Conservation (phyloP, 306 rosid species). For the Quercus rubra region DNA sequence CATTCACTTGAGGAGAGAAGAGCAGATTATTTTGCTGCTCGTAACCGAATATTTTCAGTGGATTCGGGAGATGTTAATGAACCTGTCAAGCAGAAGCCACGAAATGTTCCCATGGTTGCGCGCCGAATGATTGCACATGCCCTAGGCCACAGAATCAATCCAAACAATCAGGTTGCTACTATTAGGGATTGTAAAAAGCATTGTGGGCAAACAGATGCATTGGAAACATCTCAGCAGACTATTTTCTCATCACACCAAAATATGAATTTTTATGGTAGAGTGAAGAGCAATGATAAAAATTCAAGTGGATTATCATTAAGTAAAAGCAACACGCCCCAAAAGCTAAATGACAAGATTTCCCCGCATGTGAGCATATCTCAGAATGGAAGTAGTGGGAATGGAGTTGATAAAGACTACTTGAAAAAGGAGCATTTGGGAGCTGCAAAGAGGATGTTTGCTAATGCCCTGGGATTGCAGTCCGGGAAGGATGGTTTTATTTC, state of each 20-base stretch:
- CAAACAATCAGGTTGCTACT: constrained; percentile 35
- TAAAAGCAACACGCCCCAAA: constrained; percentile 36
- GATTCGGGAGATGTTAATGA: constrained; percentile 50
- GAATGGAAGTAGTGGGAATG: constrained; percentile 42
- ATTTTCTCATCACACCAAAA: constrained; percentile 12
- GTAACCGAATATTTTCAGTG: constrained; percentile 78
- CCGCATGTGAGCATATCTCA: constrained; percentile 17
- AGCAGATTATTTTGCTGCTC: constrained; percentile 84
- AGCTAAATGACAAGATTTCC: constrained; percentile 30
- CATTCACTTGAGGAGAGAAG: constrained; percentile 79
- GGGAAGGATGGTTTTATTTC: constrained; percentile 55
- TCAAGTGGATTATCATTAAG: constrained; percentile 21
- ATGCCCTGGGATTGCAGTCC: constrained; percentile 74
- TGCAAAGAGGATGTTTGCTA: constrained; percentile 91
- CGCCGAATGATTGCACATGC: constrained; percentile 99
- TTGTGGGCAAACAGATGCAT: constrained; percentile 25
- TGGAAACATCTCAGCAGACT: constrained; percentile 31
- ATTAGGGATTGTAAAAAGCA: constrained; percentile 27
- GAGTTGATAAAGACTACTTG: constrained; percentile 42
- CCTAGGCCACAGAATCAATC: constrained; percentile 71
- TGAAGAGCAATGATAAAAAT: constrained; percentile 22
- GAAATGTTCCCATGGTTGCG: constrained; percentile 77
- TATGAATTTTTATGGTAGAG: constrained; percentile 23
- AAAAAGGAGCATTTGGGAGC: constrained; percentile 88
- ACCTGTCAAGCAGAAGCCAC: constrained; percentile 61